Base-by-base conservation (phyloP, 2,329 filamentous ascomycete genomes). In the Aspergillus brunneoviolaceus region DNA sequence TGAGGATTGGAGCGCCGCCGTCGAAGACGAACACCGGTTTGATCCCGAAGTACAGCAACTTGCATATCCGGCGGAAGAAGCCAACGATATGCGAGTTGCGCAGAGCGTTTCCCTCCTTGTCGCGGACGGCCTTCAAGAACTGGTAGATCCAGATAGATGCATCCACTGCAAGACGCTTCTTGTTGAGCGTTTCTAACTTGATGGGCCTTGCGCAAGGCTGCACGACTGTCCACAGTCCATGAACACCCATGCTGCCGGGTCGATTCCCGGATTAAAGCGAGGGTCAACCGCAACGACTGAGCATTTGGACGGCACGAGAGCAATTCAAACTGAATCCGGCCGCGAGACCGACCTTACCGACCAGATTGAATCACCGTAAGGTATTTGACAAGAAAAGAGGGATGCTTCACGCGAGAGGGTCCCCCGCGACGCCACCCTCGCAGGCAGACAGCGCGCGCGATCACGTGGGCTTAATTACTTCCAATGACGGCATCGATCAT, bases 131-230 rank as follows among this genome's bases (percentile, higher is more conserved):
- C 80, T 99, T 99, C 69, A 99, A 87, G 72, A 99, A 99, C 74
- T 99, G 95, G 82, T 99, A 99, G 69, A 99, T 98, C 95, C 95
- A 99, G 74, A 99, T 99, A 12, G 93, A 97, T 60, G 96, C 95
- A 79, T 99, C 95, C 67, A 99, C 92, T 51, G 95, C 96, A 53
- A 99, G 89, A 16, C 95, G 92, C 79, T 96, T 97, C 68, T 90
- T 91, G 76, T 98, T 98, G 62, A 99, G 87, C 14, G 94, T 96
- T 69, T 96, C 93, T 69, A 99, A 89, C 76, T 96, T 97, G 64
- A 96, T 96, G 21, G 95, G 96, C 42, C 95, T 90, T 51, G 95
- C 95, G 74, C 92, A 97, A 50, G 95, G 95, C 78, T 96, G 91
- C 65, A 98, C 83, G 55, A 99, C 92, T 64, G 91, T 94, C 95